Evolutionary conservation across 2,329 filamentous ascomycete genomes (phyloP), one percentile per base, ranked within the genome.

Genomic region (Lasiodiplodia citricola): DNA sequence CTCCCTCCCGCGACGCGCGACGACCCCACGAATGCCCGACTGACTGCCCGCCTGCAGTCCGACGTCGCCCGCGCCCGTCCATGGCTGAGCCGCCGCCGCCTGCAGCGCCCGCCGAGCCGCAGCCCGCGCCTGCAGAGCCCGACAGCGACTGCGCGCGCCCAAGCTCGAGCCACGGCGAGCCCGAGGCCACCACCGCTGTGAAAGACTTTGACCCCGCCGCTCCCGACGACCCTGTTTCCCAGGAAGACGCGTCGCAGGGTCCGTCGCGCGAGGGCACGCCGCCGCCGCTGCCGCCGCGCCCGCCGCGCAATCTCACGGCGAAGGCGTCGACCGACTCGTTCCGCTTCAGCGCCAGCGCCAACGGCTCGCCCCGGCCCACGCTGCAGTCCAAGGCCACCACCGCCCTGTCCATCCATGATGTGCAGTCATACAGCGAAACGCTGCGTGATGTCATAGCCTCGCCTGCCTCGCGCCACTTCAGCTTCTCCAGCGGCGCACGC

Each of bases 321-420:
- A 79, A 71, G 21, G 75, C 76, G 37, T 75, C 78, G 23, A 77
- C 77, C 16, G 81, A 70, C 78, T 86, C 70, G 11, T 81, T 56
- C 73, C 80, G 80, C 71, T 84, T 83, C 74, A 64, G 67, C 44
- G 44, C 58, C 41, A 44, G 50, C 21, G 47, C 31, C 60, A 50
- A 25, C 41, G 67, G 52, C 50, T 68, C 76, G 2, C 66, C 74
- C 6, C 72, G 78, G 63, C 82, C 83, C 28, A 78, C 80, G 68
- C 74, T 85, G 21, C 78, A 82, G 31, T 89, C 91, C 1, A 89
- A 88, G 69, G 89, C 95, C 58, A 97, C 94, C 3, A 97, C 94
- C 0, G 94, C 94, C 11, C 76, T 98, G 16, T 95, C 93, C 0
- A 87, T 93, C 18, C 86, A 94, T 70, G 94, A 95, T 72, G 92